phyloP scores from a whole-genome alignment of 805 yeast species.

The Hyphopichia homilentoma region DNA sequence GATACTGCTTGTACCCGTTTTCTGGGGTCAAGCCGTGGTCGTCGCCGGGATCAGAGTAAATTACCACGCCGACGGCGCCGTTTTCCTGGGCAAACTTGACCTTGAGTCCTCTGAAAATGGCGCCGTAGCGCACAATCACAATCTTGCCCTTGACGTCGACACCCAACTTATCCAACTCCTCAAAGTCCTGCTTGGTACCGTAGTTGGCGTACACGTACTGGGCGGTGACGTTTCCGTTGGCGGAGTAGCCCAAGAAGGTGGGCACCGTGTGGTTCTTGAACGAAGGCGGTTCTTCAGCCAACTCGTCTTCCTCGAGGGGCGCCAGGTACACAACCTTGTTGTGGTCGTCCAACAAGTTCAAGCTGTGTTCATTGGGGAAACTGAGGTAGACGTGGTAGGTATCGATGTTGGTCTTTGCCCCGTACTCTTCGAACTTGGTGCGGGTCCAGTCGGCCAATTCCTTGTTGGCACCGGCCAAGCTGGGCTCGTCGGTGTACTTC shows the following conservation, averaged over 20 bases:
- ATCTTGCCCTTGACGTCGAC: slow-evolving; percentile 55
- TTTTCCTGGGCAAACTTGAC: slow-evolving; percentile 71
- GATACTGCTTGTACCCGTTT: slow-evolving; percentile 64
- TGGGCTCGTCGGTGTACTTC: slow-evolving; percentile 50
- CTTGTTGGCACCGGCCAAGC: slow-evolving; percentile 53
- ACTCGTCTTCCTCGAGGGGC: slow-evolving; percentile 47
- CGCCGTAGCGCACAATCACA: slow-evolving; percentile 66
- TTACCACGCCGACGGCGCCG: slow-evolving; percentile 64
- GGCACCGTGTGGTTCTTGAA: slow-evolving; percentile 50
- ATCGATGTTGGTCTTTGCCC: slow-evolving; percentile 50
- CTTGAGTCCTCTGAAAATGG: slow-evolving; percentile 66
- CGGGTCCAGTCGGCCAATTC: slow-evolving; percentile 57
- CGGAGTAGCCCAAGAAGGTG: slow-evolving; percentile 74
- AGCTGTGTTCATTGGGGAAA: slow-evolving; percentile 54
- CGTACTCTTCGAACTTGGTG: slow-evolving; percentile 55
- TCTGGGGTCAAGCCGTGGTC: slow-evolving; percentile 48
- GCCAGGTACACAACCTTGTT: slow-evolving; percentile 45
- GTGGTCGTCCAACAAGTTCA: slow-evolving; percentile 36
- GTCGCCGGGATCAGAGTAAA: slow-evolving; percentile 71
- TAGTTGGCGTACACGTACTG: slow-evolving; percentile 64
- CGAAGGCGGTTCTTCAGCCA: slow-evolving; percentile 48
- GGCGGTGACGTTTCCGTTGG: slow-evolving; percentile 70
- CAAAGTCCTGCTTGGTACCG: slow-evolving; percentile 62
- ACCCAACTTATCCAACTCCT: slow-evolving; percentile 40
- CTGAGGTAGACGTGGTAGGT: slow-evolving; percentile 60